Conservation (phyloP, 2,329 filamentous ascomycete genomes). For the Trichoderma semiorbis region DNA sequence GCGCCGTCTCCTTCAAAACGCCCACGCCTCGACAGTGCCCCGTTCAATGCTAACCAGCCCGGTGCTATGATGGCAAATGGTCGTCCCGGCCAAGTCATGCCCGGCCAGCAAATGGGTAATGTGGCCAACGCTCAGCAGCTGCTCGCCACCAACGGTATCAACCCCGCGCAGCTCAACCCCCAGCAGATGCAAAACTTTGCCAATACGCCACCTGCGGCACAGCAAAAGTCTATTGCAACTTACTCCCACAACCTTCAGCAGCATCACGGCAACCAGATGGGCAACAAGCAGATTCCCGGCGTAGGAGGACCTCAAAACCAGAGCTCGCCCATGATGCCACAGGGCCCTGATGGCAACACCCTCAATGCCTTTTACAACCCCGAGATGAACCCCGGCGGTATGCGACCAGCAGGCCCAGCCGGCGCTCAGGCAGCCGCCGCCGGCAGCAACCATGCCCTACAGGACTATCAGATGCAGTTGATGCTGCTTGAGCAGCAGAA, state of each 20-base stretch:
- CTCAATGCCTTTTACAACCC: slow-evolving; percentile 62
- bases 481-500: slow-evolving; percentile 87
- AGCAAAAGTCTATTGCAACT: slow-evolving; percentile 81
- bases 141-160: slow-evolving; percentile 68
- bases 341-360: slow-evolving; percentile 62
- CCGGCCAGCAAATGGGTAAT: slow-evolving; percentile 62
- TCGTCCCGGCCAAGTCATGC: slow-evolving; percentile 67
- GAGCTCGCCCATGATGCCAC: slow-evolving; percentile 77
- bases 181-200: slow-evolving; percentile 69
- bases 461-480: slow-evolving; percentile 86
- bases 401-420: slow-evolving; percentile 48
- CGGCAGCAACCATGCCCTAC: slow-evolving; percentile 71
- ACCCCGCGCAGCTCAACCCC: slow-evolving; percentile 67
- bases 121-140: slow-evolving; percentile 52
- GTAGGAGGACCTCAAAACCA: slow-evolving; percentile 67
- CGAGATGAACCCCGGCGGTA: slow-evolving; percentile 57
- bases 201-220: slow-evolving; percentile 55
- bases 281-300: slow-evolving; percentile 73
- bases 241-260: slow-evolving; percentile 83
- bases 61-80: slow-evolving; percentile 69
- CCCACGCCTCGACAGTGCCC: slow-evolving; percentile 68
- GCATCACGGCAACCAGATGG: slow-evolving; percentile 77
- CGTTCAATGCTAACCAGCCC: slow-evolving; percentile 68
- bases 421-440: slow-evolving; percentile 35
- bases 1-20: slow-evolving; percentile 91